phyloP scores from a whole-genome alignment of 2,329 filamentous ascomycete genomes.

The Elsinoe arachidis region DNA sequence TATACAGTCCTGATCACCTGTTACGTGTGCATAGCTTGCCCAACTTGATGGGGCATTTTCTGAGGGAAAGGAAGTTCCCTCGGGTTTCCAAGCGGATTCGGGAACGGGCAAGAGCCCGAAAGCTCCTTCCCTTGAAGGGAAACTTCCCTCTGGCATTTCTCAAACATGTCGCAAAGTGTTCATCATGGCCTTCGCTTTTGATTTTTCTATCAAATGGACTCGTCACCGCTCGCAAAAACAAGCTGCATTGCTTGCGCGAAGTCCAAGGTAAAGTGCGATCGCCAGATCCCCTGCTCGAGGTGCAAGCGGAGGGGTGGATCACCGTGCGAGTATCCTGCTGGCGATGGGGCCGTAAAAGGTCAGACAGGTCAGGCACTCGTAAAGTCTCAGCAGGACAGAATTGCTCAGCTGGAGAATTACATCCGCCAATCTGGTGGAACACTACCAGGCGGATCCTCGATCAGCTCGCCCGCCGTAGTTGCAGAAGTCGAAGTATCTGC shows the following conservation, averaged over 20 bases:
- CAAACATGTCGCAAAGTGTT: neutral
- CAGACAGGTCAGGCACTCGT: neutral
- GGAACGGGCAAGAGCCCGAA: neutral
- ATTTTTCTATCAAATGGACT: neutral
- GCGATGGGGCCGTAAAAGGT: neutral
- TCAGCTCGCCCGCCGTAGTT: too few relatives aligned
- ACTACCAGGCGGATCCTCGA: neutral
- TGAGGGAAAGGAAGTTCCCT: too few relatives aligned
- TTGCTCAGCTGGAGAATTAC: neutral
- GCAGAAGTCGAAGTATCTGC: too few relatives aligned
- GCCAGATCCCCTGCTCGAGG: neutral
- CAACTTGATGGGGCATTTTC: neutral
- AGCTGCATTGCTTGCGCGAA: slow-evolving; percentile 5
- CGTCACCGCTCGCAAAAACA: neutral
- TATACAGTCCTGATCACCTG: neutral
- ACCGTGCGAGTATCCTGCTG: neutral
- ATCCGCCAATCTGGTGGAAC: neutral
- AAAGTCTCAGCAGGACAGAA: neutral
- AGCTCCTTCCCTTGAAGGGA: neutral
- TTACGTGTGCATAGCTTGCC: neutral
- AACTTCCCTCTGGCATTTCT: neutral
- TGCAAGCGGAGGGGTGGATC: neutral
- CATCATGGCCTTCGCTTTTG: neutral
- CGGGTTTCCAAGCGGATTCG: neutral
- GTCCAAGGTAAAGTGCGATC: slow-evolving; percentile 3